phyloP scores from a whole-genome alignment of 768 basidiomycete species.

The Saitozyma podzolica region DNA sequence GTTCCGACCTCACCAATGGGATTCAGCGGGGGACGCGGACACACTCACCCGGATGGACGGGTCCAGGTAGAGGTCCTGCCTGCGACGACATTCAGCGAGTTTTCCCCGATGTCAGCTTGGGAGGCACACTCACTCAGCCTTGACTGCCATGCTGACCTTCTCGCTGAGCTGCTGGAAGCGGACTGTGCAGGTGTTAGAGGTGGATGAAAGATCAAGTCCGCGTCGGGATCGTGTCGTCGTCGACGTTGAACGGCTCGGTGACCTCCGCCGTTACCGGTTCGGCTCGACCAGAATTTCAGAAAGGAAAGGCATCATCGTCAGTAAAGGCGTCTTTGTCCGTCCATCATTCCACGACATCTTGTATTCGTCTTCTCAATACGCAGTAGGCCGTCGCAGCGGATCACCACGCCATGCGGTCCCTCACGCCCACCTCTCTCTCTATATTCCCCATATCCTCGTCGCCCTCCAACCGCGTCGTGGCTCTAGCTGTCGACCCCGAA shows the following conservation, averaged over 20 bases:
- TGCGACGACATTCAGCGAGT: slow-evolving; percentile 13
- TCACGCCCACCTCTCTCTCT: slow-evolving; percentile 2
- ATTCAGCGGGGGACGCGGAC: slow-evolving; percentile 60
- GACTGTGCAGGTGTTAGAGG: background rate
- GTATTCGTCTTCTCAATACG: background rate
- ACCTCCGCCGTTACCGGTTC: too few relatives aligned
- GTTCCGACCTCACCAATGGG: too few relatives aligned
- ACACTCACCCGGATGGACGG: slow-evolving; percentile 76
- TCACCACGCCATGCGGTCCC: background rate
- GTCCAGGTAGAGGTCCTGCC: slow-evolving; percentile 71
- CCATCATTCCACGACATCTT: background rate
- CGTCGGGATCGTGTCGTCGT: too few relatives aligned
- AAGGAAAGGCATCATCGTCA: too few relatives aligned
- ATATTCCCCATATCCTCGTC: background rate
- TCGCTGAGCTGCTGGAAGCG: background rate
- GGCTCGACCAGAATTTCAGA: too few relatives aligned
- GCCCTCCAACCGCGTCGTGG: background rate
- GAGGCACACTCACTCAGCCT: slow-evolving; percentile 31
- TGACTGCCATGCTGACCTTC: slow-evolving; percentile 25
- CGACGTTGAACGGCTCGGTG: too few relatives aligned
- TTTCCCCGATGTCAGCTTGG: background rate
- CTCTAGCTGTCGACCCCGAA: slow-evolving; percentile 43
- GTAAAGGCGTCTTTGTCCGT: too few relatives aligned
- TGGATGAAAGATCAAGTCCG: too few relatives aligned
- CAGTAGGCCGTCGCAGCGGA: background rate